phyloP scores from a whole-genome alignment of 345 rosid species.

The Lenwebbia sp. region DNA sequence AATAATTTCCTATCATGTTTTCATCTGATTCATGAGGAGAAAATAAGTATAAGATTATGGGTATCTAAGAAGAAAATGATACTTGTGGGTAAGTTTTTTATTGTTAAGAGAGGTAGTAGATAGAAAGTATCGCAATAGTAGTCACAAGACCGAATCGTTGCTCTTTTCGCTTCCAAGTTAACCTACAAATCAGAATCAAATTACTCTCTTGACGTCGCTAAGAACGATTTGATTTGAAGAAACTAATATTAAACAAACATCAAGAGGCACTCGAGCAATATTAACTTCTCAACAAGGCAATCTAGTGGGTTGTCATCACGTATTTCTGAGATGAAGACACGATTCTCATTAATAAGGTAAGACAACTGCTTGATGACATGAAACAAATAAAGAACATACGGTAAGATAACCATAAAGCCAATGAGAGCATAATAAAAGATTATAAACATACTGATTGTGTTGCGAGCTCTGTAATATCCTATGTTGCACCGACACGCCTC shows the following conservation, averaged over 20 bases:
- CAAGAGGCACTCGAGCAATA: conserved; percentile 24
- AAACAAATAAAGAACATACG: background rate
- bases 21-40: background rate
- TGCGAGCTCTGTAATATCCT: no score
- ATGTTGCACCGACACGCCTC: no score
- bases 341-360: conserved; percentile 15
- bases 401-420: background rate
- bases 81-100: conserved; percentile 25
- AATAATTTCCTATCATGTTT: background rate
- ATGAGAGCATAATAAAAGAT: background rate
- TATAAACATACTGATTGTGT: no score
- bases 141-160: conserved; percentile 14
- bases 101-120: conserved; percentile 31
- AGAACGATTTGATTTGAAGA: background rate
- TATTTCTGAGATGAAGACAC: conserved; percentile 49
- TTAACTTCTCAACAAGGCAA: conserved; percentile 32
- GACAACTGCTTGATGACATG: conserved; percentile 31
- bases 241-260: conserved; percentile 11
- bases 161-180: conserved; percentile 14
- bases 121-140: conserved; percentile 47
- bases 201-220: background rate
- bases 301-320: conserved; percentile 36
- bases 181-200: conserved; percentile 19
- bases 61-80: background rate
- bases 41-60: background rate